These are phyloP conservation scores for Penicillium sclerotigenum DNA, from an alignment of 2,329 filamentous ascomycete species.

Conservation along the genomic window DNA sequence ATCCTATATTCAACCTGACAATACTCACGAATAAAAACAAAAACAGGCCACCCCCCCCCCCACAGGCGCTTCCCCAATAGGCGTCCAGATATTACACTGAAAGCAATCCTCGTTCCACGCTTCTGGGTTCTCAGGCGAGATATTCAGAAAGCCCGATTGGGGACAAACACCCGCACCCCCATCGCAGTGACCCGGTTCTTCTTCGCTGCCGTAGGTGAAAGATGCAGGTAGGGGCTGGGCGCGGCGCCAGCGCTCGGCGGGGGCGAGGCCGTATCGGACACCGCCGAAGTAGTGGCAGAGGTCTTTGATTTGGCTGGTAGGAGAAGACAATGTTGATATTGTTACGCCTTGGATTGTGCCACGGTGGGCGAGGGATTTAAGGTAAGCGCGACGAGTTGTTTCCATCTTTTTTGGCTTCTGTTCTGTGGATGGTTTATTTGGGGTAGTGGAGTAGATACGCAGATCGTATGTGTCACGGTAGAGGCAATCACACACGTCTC, in stretches of 20 bases:
- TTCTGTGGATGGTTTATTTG: background rate
- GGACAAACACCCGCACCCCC: constrained; percentile 47
- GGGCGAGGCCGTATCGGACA: constrained; percentile 55
- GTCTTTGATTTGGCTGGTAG: constrained; percentile 22
- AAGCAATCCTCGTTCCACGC: constrained; percentile 53
- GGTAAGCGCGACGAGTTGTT: constrained; percentile 20
- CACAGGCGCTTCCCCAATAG: constrained; percentile 44
- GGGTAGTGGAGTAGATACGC: background rate
- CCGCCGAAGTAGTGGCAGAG: constrained; percentile 55
- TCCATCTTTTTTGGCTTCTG: constrained; percentile 22
- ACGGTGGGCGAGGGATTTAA: constrained; percentile 34
- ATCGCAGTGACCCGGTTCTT: constrained; percentile 47
- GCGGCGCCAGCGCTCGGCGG: constrained; percentile 49
- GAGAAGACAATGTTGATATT: constrained; percentile 33
- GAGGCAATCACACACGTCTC: background rate
- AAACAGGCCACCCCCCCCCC: constrained; percentile 53
- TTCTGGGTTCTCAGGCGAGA: constrained; percentile 30
- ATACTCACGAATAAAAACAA: constrained; percentile 55
- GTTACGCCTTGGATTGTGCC: constrained; percentile 52
- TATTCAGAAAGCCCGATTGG: constrained; percentile 42
- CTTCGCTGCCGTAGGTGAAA: constrained; percentile 52
- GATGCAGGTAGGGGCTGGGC: constrained; percentile 48
- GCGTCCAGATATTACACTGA: constrained; percentile 56
- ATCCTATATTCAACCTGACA: too few relatives aligned
- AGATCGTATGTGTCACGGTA: background rate